phyloP scores from a whole-genome alignment of 495 filamentous ascomycete genomes.

The Aspergillus saccharolyticus region DNA sequence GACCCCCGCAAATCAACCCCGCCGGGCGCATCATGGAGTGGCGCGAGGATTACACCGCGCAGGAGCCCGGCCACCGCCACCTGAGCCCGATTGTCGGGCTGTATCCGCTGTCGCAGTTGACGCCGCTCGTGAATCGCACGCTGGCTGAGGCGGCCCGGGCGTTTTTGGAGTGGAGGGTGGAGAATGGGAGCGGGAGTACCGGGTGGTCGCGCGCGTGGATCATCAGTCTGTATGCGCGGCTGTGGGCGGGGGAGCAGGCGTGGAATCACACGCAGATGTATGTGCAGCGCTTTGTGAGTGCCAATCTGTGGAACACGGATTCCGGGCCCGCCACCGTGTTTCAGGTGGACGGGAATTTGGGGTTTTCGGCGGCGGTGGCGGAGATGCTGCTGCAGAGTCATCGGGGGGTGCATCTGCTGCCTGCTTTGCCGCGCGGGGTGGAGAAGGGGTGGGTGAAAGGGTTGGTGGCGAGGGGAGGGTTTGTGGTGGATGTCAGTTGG shows the following conservation, averaged over 20 bases:
- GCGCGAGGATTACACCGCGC: constrained; percentile 34
- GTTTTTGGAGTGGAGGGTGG: constrained; percentile 22
- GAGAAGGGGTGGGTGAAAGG: not conserved
- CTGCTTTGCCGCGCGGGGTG: not conserved
- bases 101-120: constrained; percentile 25
- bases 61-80: constrained; percentile 35
- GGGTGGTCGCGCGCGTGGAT: constrained; percentile 37
- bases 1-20: constrained; percentile 19
- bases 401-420: constrained; percentile 3
- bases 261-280: constrained; percentile 16
- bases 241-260: constrained; percentile 26
- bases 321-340: constrained; percentile 16
- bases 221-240: constrained; percentile 31
- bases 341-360: constrained; percentile 34
- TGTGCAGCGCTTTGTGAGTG: constrained; percentile 9
- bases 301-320: constrained; percentile 17
- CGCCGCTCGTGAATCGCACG: constrained; percentile 13
- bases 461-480: constrained; percentile 8
- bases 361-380: constrained; percentile 23
- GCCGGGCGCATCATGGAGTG: constrained; percentile 38
- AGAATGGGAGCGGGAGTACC: constrained; percentile 28
- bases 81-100: constrained; percentile 33
- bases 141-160: constrained; percentile 23
- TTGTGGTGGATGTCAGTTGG: constrained; percentile 8
- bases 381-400: constrained; percentile 21